A percentile compares a stretch with the other conserved stretches of the same genome.
Conservation (phyloP, 1,139 yeast genomes). For the Nadsonia commutata region DNA sequence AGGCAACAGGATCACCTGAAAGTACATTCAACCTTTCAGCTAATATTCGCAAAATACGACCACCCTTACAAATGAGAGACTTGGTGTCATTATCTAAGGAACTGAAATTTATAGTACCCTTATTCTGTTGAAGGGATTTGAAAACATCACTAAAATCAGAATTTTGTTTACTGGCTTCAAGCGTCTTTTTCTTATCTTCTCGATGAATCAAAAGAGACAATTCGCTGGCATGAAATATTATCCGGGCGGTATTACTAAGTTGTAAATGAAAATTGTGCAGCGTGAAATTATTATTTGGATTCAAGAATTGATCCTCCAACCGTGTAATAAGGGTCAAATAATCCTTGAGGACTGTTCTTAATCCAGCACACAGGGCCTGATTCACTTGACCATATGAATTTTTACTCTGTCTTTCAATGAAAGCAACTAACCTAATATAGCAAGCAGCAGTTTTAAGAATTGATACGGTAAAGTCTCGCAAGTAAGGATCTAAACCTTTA, state of each 20-base stretch:
- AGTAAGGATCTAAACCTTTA: constrained; percentile 56
- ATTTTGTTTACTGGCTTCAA: constrained; percentile 14
- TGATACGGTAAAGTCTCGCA: constrained; percentile 56
- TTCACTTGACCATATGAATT: constrained; percentile 52
- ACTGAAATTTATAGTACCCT: no score
- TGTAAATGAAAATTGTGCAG: constrained; percentile 35
- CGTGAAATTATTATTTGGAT: constrained; percentile 27
- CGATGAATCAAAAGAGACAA: constrained; percentile 34
- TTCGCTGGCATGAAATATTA: constrained; percentile 44
- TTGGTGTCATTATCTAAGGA: constrained; percentile 7
- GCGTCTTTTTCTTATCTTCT: constrained; percentile 13
- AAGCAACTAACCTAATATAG: constrained; percentile 40
- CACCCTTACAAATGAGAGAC: constrained; percentile 19
- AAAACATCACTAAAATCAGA: constrained; percentile 12
- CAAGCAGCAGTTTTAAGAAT: constrained; percentile 49
- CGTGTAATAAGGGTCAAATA: constrained; percentile 34
- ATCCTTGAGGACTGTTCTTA: constrained; percentile 37
- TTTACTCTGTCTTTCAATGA: constrained; percentile 41
- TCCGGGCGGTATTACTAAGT: constrained; percentile 23
- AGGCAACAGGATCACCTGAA: constrained; percentile 54
- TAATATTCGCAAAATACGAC: constrained; percentile 34
- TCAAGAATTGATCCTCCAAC: constrained; percentile 37
- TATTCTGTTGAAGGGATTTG: no score
- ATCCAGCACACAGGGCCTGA: constrained; percentile 54
- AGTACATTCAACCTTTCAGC: constrained; percentile 41